Evolutionary conservation across 179 eudicot species (phyloP), one percentile per base, ranked within the genome.

Genomic region (Kewa caespitosa): DNA sequence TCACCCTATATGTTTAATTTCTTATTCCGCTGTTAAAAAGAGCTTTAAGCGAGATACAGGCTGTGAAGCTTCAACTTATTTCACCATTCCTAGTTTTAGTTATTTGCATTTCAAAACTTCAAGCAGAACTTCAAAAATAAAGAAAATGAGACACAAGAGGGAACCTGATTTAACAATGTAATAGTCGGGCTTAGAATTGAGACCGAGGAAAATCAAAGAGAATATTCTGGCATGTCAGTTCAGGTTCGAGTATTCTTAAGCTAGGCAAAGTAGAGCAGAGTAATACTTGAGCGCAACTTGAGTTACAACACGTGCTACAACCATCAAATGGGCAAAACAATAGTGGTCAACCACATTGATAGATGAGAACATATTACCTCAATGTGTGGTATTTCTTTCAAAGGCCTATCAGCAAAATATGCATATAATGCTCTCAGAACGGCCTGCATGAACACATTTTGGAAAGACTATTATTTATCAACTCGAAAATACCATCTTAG

Each of bases 381-480:
- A 79, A 93, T 93, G 81, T 91, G 88, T 32, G 99, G 99, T 77
- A 95, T 84, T 87, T 95, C 98, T 59, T 90, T 88, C 84, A 95
- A 81, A 23, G 99, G 99, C 84, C 96, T 87, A 74, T 95, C 99
- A 67, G 99, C 97, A 88, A 95, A 95, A 83, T 95, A 95, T 57
- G 98, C 98, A 85, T 95, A 95, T 64, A 95, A 80, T 79, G 99
- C 99, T 84, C 99, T 87, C 86, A 95, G 77, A 54, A 95, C 90
- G 41, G 98, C 99, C 99, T 95, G 78, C 62, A 85, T 46, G 36
- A 81, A 78, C 38, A 80, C 72, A 57, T 23, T 52, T 15, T 22
- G 18, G 64, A 50, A 34, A 33, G 39, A 36, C 10, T n/a, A 43
- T 36, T 43, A 81, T 46, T 66, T 38, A 81, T 9, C 23, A 55